These are phyloP conservation scores for Ceratobasidium sp. DNA, from an alignment of 1,284 basidiomycete species.

Conservation along the genomic window DNA sequence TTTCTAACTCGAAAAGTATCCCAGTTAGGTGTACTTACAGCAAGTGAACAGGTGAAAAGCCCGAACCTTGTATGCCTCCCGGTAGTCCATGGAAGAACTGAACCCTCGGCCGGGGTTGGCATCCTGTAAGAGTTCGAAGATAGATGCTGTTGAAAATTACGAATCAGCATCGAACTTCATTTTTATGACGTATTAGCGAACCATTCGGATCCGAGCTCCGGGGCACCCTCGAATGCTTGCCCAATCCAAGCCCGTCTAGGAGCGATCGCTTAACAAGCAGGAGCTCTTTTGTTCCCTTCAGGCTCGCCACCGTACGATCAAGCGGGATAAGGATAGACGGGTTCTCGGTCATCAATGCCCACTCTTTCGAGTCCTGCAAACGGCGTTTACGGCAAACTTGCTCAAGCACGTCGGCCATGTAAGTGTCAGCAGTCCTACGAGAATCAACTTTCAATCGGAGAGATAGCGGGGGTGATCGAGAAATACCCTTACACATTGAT, in stretches of 20 bases:
- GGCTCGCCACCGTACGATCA: conserved; percentile 92
- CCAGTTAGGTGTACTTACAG: not conserved
- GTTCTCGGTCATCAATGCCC: conserved; percentile 80
- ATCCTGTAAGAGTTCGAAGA: conserved; percentile 82
- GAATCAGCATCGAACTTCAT: conserved; percentile 3
- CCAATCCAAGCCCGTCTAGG: conserved; percentile 67
- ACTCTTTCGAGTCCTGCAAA: conserved; percentile 76
- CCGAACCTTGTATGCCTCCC: conserved; percentile 76
- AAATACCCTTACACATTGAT: conserved; percentile 76
- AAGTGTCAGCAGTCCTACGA: conserved; percentile 87
- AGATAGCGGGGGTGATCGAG: conserved; percentile 31
- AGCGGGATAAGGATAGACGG: conserved; percentile 86
- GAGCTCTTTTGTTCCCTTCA: conserved; percentile 86
- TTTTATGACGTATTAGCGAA: conserved; percentile 52
- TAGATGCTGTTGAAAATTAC: conserved; percentile 68
- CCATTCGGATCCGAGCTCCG: conserved; percentile 90
- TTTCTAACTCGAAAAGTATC: conserved; percentile 60
- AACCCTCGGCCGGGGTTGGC: conserved; percentile 40
- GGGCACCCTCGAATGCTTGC: conserved; percentile 58
- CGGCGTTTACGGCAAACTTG: conserved; percentile 78
- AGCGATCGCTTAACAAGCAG: conserved; percentile 81
- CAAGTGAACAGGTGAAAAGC: conserved; percentile 27
- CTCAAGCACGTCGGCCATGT: conserved; percentile 94
- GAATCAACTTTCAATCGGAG: conserved; percentile 8
- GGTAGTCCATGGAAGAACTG: conserved; percentile 37